Conservation (phyloP, 306 rosid species). For the Gillenia trifoliata region DNA sequence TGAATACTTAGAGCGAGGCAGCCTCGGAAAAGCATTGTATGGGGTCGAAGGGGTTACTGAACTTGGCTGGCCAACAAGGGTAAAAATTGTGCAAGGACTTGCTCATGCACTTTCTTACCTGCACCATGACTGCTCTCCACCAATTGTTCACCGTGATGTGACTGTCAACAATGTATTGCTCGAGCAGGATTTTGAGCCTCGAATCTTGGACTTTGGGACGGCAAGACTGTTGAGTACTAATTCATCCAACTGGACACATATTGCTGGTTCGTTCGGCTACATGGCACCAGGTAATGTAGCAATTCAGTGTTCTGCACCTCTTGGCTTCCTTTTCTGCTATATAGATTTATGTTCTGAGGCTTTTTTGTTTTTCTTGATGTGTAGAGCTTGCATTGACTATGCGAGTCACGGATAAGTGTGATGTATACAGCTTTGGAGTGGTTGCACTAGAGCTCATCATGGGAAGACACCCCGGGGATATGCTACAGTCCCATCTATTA, state of each 20-base stretch:
- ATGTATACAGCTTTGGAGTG: slow-evolving; percentile 62
- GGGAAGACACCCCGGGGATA: slow-evolving; percentile 64
- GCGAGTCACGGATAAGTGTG: slow-evolving; percentile 47
- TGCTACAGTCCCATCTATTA: slow-evolving; percentile 10
- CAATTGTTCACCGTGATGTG: slow-evolving; percentile 51
- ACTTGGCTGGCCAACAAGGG: slow-evolving; percentile 40
- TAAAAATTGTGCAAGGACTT: slow-evolving; percentile 42
- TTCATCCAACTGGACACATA: slow-evolving; percentile 11
- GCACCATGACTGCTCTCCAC: slow-evolving; percentile 47
- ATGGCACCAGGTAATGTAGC: slow-evolving; percentile 30
- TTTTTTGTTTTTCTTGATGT: neutral
- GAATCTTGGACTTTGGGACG: slow-evolving; percentile 52
- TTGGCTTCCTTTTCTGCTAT: too few relatives aligned
- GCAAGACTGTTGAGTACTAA: slow-evolving; percentile 42
- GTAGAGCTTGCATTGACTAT: slow-evolving; percentile 55
- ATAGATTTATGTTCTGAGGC: too few relatives aligned
- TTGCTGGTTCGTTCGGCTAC: neutral
- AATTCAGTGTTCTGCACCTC: slow-evolving; percentile 4
- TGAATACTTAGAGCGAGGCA: neutral
- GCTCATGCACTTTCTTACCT: slow-evolving; percentile 55
- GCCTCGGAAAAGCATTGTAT: slow-evolving; percentile 25
- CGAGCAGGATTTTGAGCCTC: slow-evolving; percentile 34
- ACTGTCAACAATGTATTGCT: slow-evolving; percentile 47
- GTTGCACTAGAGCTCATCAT: slow-evolving; percentile 50
- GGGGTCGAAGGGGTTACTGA: slow-evolving; percentile 28